These are phyloP conservation scores for Microthlaspi erraticum DNA, from an alignment of 345 rosid genomes.

Conservation along the genomic window DNA sequence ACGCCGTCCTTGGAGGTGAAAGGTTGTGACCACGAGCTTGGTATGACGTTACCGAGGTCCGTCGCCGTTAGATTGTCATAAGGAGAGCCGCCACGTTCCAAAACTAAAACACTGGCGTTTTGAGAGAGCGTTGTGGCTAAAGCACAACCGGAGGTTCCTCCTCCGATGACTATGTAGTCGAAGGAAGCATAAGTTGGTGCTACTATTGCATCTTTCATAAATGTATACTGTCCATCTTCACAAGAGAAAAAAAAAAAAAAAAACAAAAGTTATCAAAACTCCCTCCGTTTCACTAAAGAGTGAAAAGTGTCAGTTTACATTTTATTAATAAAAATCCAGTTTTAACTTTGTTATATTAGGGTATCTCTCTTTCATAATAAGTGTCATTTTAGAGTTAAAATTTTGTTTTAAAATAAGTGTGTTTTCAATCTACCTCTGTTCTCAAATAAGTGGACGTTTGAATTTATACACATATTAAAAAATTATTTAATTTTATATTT, in stretches of 20 bases:
- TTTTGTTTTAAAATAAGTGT: too few relatives aligned
- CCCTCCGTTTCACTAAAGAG: too few relatives aligned
- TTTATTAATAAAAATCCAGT: too few relatives aligned
- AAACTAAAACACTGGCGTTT: neutral
- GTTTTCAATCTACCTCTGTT: too few relatives aligned
- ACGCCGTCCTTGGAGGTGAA: slow-evolving; percentile 24
- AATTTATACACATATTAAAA: too few relatives aligned
- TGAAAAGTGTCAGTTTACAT: too few relatives aligned
- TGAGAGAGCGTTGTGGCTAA: slow-evolving; percentile 6
- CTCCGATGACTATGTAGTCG: slow-evolving; percentile 27
- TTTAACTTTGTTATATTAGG: too few relatives aligned
- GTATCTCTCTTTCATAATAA: too few relatives aligned
- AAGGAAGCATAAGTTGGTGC: slow-evolving; percentile 17
- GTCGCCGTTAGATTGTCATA: slow-evolving; percentile 12
- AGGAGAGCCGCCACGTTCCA: slow-evolving; percentile 16
- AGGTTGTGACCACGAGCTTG: slow-evolving; percentile 13
- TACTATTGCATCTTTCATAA: neutral
- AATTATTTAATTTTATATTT: too few relatives aligned
- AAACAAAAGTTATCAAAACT: too few relatives aligned
- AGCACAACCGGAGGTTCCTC: slow-evolving; percentile 24
- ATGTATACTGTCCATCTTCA: slow-evolving; percentile 11
- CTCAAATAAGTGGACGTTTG: too few relatives aligned
- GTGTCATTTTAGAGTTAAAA: too few relatives aligned
- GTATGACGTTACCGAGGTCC: slow-evolving; percentile 9
- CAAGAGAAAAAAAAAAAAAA: neutral